Percentiles rank a stretch among this genome's conserved stretches.
phyloP scores from a whole-genome alignment of 2,329 filamentous ascomycete genomes.

The Aspergillus texensis region DNA sequence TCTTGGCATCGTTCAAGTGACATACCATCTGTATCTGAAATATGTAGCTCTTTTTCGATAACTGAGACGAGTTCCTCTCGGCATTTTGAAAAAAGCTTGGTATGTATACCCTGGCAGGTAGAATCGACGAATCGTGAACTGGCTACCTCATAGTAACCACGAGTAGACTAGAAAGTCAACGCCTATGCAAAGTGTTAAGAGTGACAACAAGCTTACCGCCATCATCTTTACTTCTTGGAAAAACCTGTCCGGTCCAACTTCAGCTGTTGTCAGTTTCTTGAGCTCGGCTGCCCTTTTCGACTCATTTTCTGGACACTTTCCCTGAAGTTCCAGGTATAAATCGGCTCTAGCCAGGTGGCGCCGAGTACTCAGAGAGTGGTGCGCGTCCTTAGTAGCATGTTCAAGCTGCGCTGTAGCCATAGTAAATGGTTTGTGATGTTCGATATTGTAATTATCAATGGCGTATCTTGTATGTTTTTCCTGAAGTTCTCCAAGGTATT shows the following conservation, averaged over 20 bases:
- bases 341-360: constrained; percentile 25
- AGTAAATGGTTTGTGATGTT: constrained; percentile 60
- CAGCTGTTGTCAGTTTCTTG: constrained; percentile 28
- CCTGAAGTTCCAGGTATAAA: constrained; percentile 16
- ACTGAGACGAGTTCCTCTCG: constrained; percentile 32
- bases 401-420: constrained; percentile 40
- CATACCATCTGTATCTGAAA: constrained; percentile 36
- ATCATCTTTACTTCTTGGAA: constrained; percentile 44
- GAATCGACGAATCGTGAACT: constrained; percentile 43
- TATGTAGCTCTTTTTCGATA: constrained; percentile 34
- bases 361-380: constrained; percentile 14
- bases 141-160: constrained; percentile 45
- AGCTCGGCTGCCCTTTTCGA: constrained; percentile 20
- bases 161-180: constrained; percentile 31
- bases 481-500: constrained; percentile 50
- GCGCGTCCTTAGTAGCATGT: constrained; percentile 19
- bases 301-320: constrained; percentile 24
- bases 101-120: constrained; percentile 40
- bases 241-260: constrained; percentile 39
- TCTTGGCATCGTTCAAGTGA: constrained; percentile 35
- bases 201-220: constrained; percentile 36
- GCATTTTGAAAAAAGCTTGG: constrained; percentile 40
- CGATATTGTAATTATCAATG: constrained; percentile 56
- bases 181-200: background rate
- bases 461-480: constrained; percentile 45